A percentile compares a stretch with the other conserved stretches of the same genome.
phyloP scores from a whole-genome alignment of 768 basidiomycete species.

The Kwoniella dejecticola region DNA sequence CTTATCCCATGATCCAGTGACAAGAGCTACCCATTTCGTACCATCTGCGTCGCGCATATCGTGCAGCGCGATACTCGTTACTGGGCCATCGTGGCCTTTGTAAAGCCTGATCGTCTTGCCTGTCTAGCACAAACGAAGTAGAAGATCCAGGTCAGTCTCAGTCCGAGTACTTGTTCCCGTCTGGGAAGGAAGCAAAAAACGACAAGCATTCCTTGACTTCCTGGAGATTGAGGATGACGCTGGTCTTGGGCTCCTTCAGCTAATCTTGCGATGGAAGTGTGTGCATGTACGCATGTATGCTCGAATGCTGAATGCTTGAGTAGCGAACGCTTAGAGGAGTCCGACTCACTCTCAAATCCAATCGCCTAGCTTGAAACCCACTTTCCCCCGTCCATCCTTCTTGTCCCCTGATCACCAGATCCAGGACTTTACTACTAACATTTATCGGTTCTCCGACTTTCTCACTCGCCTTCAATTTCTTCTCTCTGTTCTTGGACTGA shows the following conservation, averaged over 20 bases:
- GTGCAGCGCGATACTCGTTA: slow-evolving; percentile 74
- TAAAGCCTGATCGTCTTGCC: slow-evolving; percentile 75
- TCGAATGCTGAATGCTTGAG: neutral
- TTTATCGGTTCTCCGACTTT: slow-evolving; percentile 76
- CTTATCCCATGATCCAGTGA: slow-evolving; percentile 98
- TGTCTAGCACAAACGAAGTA: slow-evolving; percentile 61
- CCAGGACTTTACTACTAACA: slow-evolving; percentile 73
- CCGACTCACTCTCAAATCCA: slow-evolving; percentile 71
- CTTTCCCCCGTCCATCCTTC: slow-evolving; percentile 88
- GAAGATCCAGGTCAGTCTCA: no score
- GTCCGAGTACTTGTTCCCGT: no score
- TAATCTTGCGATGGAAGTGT: no score
- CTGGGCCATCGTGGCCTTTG: slow-evolving; percentile 84
- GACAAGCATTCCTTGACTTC: no score
- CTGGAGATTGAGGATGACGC: no score
- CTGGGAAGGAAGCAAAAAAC: no score
- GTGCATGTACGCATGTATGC: no score
- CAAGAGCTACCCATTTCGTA: slow-evolving; percentile 59
- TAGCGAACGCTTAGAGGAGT: neutral
- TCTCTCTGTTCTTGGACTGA: slow-evolving; percentile 62
- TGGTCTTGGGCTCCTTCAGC: no score
- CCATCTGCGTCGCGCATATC: slow-evolving; percentile 15
- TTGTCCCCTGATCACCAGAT: slow-evolving; percentile 66
- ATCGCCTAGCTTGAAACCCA: slow-evolving; percentile 69
- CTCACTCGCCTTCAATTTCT: slow-evolving; percentile 71